Evolutionary conservation across 495 filamentous ascomycete species (phyloP).

Genomic region (Daldinia caldariorum): DNA sequence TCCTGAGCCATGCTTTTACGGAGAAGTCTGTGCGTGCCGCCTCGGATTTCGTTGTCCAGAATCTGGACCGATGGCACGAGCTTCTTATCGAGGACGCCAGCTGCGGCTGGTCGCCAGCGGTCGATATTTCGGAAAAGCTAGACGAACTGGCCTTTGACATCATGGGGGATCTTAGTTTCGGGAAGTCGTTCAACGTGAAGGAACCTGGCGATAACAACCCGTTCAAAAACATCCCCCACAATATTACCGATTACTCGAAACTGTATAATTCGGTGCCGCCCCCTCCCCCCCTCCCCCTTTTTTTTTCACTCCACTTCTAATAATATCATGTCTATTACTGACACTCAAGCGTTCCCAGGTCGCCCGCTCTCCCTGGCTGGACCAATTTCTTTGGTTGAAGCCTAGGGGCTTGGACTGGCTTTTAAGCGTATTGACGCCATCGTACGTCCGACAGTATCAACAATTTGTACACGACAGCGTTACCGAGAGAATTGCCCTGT

Average conservation of each 20-base stretch:
- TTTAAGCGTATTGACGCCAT: conserved; percentile 2
- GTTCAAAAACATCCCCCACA: conserved; percentile 37
- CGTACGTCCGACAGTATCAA: conserved; percentile 5
- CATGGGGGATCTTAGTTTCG: conserved; percentile 62
- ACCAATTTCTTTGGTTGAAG: conserved; percentile 30
- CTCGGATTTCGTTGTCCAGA: conserved; percentile 32
- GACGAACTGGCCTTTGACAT: conserved; percentile 45
- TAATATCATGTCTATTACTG: background rate
- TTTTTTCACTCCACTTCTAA: too few relatives aligned
- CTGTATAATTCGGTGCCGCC: conserved; percentile 42
- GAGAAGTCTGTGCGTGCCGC: conserved; percentile 44
- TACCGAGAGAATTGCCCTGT: conserved; percentile 18
- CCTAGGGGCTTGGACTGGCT: conserved; percentile 29
- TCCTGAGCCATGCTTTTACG: conserved; percentile 40
- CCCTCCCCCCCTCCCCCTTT: background rate
- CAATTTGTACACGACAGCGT: conserved; percentile 34
- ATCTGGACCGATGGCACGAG: conserved; percentile 50
- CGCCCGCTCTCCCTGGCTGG: conserved; percentile 19
- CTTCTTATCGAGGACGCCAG: conserved; percentile 26
- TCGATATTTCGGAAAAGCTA: conserved; percentile 41
- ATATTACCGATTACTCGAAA: conserved; percentile 35
- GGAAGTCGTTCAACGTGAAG: conserved; percentile 62
- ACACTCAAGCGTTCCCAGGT: conserved; percentile 8
- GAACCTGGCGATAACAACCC: conserved; percentile 45
- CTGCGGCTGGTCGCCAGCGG: conserved; percentile 38